phyloP scores from a whole-genome alignment of 495 filamentous ascomycete genomes.

The Parmelia sp. region DNA sequence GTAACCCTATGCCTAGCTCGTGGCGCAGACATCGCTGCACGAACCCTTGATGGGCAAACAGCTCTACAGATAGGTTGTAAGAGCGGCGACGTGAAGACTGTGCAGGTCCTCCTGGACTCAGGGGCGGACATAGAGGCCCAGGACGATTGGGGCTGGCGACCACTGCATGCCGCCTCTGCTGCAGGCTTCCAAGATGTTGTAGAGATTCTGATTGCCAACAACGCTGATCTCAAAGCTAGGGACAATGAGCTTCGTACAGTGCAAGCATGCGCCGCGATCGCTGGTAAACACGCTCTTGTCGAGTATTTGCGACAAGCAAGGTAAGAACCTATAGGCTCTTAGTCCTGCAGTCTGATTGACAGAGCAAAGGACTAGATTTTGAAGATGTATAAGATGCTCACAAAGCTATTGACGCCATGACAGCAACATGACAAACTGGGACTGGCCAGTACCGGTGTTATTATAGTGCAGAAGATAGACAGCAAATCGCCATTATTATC shows the following conservation, averaged over 20 bases:
- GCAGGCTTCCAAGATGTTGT: slow-evolving; percentile 12
- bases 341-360: no score
- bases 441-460: no score
- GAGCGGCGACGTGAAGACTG: slow-evolving; percentile 1
- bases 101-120: slow-evolving; percentile 9
- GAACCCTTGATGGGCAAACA: slow-evolving; percentile 13
- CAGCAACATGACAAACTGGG: no score
- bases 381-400: no score
- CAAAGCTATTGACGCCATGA: no score
- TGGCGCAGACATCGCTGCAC: slow-evolving; percentile 9
- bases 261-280: slow-evolving; percentile 11
- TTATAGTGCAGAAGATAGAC: no score
- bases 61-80: slow-evolving; percentile 17
- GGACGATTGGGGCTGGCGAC: slow-evolving; percentile 14
- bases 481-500: no score
- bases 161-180: slow-evolving; percentile 13
- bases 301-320: slow-evolving; percentile 11
- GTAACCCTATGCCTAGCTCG: slow-evolving; percentile 11
- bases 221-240: neutral
- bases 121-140: slow-evolving; percentile 12
- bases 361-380: no score
- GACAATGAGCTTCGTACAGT: neutral
- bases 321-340: neutral
- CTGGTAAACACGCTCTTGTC: slow-evolving; percentile 13
- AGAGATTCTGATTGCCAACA: slow-evolving; percentile 7